Base-by-base conservation (phyloP, 2,329 filamentous ascomycete species). In the Claviceps capensis region DNA sequence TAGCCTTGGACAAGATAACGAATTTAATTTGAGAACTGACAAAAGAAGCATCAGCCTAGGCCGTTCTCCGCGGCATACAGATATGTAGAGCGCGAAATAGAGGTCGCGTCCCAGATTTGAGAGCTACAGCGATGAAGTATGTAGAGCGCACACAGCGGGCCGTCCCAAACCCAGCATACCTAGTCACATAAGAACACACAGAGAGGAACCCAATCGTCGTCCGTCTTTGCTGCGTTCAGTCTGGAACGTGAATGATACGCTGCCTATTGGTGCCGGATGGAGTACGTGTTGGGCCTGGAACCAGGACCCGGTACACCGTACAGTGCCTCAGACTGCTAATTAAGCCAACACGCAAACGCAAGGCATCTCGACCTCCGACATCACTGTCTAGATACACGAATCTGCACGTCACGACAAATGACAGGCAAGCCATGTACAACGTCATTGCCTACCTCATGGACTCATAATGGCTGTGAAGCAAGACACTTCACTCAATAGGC, bases 341-440 rank as follows among this genome's bases (percentile, higher is more conserved):
- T 19, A 40, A 26, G 34, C 47, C 26, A 30, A 30, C 26, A 30
- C 8, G 26, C 26, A 9, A 30, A 44, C 47, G 42, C 47, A 34
- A 42, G 23, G 22, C 34, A 30, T 9, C 37, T 22, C 37, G 13
- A 26, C 43, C 23, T 42, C 30, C 30, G 30, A 3, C 30, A 34
- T 34, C 9, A 34, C 30, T 37, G 47, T 26, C 19, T 19, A 44
- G 41, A 6, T 36, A 49, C 48, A 43, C 48, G 26, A 49, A 19
- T 49, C 48, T 49, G 40, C 40, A 49, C 13, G 36, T 49, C n/a
- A 43, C 38, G 26, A 43, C 40, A 49, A 44, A 23, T 43, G 26
- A 23, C n/a, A 30, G 48, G 44, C 26, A 44, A 43, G 37, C 48
- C 26, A 38, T 23, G 17, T 34, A 44, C 41, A 37, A 19, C 13